Percentiles rank a stretch among this genome's conserved stretches.
These are phyloP conservation scores for Hanseniaspora vineae DNA, from an alignment of 805 yeast species.

Conservation along the genomic window DNA sequence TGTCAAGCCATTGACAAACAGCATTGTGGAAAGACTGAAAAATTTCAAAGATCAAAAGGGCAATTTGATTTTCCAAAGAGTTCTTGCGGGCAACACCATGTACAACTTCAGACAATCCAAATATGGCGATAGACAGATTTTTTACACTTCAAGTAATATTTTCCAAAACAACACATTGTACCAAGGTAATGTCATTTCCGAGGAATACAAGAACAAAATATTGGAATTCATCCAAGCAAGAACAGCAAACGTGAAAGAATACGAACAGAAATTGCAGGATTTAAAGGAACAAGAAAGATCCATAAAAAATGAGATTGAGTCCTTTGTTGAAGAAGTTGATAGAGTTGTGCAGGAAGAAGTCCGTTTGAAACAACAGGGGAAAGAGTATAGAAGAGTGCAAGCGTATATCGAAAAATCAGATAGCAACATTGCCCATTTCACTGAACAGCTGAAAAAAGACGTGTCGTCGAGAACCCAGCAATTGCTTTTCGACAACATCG, in stretches of 20 bases:
- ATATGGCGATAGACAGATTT: constrained; percentile 45
- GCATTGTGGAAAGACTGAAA: constrained; percentile 27
- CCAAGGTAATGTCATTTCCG: constrained; percentile 14
- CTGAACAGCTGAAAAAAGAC: constrained; percentile 30
- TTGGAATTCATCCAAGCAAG: constrained; percentile 8
- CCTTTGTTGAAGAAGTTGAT: constrained; percentile 9
- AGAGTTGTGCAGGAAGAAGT: constrained; percentile 7
- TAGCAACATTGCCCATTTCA: constrained; percentile 22
- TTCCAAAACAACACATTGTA: constrained; percentile 12
- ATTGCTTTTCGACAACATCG: constrained; percentile 20
- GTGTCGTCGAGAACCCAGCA: constrained; percentile 27
- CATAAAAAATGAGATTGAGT: constrained; percentile 6
- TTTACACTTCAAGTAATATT: constrained; percentile 19
- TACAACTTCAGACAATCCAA: constrained; percentile 41
- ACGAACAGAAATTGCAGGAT: not conserved
- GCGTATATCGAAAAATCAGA: constrained; percentile 19
- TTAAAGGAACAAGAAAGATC: not conserved
- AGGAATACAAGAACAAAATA: constrained; percentile 13
- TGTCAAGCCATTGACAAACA: constrained; percentile 28
- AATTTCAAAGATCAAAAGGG: constrained; percentile 26
- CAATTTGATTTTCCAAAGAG: constrained; percentile 35
- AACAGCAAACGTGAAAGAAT: constrained; percentile 6
- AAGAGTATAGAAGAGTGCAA: constrained; percentile 12
- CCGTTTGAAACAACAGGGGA: constrained; percentile 12
- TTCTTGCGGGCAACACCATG: constrained; percentile 45